Evolutionary conservation across 2,329 filamentous ascomycete genomes (phyloP), one percentile per base, ranked within the genome.

Genomic region (Zymoseptoria ardabiliae): DNA sequence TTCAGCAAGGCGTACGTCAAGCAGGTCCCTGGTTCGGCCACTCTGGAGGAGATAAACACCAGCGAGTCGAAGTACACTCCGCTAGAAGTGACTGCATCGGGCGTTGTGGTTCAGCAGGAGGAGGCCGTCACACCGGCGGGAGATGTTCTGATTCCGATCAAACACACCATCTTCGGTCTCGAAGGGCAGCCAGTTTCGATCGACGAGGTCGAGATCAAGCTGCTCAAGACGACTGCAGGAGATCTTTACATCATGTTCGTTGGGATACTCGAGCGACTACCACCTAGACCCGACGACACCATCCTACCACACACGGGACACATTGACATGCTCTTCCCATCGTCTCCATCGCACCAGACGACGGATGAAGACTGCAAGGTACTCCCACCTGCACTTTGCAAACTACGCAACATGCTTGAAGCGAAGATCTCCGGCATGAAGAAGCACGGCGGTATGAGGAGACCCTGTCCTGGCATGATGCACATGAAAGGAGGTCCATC

Each of bases 141-240:
- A 56, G 70, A 85, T 50, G 77, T 81, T 59, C 71, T 86, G 2
- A 71, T 86, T 56, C 71, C 76, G 45, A 68, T 88, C 59, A 77
- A 82, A 62, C 73, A 88, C 45, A 78, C 83, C 63, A 79, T 89
- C 61, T 78, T 85, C 60, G 80, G 85, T 69, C 81, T 88, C 23
- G 83, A 82, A 59, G 73, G 78, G 56, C 65, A 72, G 58, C 62
- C 63, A 19, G 74, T 77, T 50, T 83, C 85, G 60, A 72, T 87
- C 57, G 74, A 82, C 51, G 78, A 75, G 25, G 77, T 90, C 59
- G 79, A 82, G 52, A 76, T 89, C 52, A 82, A 81, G 65, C 75
- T 90, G 19, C 77, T 90, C 70, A 82, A 85, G 76, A 83, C 81
- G 0, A 77, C 79, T 3, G 73, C 73, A 17, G 80, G 79, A 57